Percentiles rank a stretch among this genome's conserved stretches.
These are phyloP conservation scores for Boletus rubescentipes DNA, from an alignment of 768 basidiomycete genomes.

Conservation along the genomic window DNA sequence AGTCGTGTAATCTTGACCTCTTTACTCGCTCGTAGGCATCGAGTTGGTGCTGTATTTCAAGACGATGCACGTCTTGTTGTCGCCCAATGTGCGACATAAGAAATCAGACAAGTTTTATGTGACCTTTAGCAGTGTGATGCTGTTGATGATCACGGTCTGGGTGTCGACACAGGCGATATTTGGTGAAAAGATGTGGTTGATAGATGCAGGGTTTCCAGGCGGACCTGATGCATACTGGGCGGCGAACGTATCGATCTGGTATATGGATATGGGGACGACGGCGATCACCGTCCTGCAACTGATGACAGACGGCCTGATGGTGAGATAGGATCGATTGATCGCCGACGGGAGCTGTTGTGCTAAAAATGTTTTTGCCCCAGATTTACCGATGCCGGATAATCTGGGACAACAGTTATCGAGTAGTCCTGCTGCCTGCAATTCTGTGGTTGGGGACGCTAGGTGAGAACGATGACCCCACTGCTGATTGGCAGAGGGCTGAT, in stretches of 20 bases:
- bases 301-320: slow-evolving; percentile 39
- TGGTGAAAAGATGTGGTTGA: slow-evolving; percentile 39
- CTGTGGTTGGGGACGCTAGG: slow-evolving; percentile 27
- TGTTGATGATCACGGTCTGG: slow-evolving; percentile 35
- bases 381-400: slow-evolving; percentile 40
- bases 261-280: slow-evolving; percentile 30
- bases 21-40: slow-evolving; percentile 11
- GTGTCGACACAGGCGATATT: slow-evolving; percentile 30
- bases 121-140: slow-evolving; percentile 26
- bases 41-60: slow-evolving; percentile 27
- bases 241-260: slow-evolving; percentile 26
- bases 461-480: slow-evolving; percentile 2
- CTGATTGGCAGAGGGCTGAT: neutral
- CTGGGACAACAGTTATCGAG: slow-evolving; percentile 21
- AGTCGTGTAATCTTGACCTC: neutral
- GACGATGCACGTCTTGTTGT: slow-evolving; percentile 22
- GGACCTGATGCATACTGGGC: slow-evolving; percentile 36
- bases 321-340: slow-evolving; percentile 15
- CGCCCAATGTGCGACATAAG: neutral
- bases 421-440: slow-evolving; percentile 19
- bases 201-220: slow-evolving; percentile 30
- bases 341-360: neutral
- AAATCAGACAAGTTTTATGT: slow-evolving; percentile 22
- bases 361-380: slow-evolving; percentile 24
- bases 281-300: slow-evolving; percentile 33